Base-by-base conservation (phyloP, 2,329 filamentous ascomycete genomes). In the Mollisia scopiformis region DNA sequence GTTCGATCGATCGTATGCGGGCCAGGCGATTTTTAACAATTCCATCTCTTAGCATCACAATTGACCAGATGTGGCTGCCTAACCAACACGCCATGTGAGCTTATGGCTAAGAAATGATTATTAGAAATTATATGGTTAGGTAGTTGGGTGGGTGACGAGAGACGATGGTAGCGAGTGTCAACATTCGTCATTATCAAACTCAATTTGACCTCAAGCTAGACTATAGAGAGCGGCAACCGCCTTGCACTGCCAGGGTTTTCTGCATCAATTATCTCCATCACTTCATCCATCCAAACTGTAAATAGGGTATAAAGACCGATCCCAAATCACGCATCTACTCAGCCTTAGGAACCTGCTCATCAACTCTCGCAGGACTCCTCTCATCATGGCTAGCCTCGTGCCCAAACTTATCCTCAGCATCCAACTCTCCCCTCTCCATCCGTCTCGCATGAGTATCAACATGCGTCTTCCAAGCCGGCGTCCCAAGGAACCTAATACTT, bases 391-490 rank as follows among this genome's bases (percentile, higher is more conserved):
- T 41, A 4, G 4, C 28, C 2, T 56, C 19, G 19, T 56, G 54
- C 8, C 62, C 64, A 54, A 68, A 59, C 49, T 72, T 72, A 47
- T 71, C 69, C 58, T 71, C 69, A 0, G 53, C 39, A 66, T 72
- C 71, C 47, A 70, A 55, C 46, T 72, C 70, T 8, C 69, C 71
- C 13, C 66, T 62, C 64, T 73, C 71, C 5, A 69, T 8, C 6
- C 61, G 50, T 23, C 55, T 57, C 11, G 63, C 61, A 27, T 65
- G 59, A 7, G n/a, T 67, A 61, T 69, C 63, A 11, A 73, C 69
- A 43, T 55, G 41, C 7, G 70, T 72, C 59, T 68, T 73, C 70
- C 69, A 72, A 21, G 70, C 68, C 23, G 68, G 70, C 0, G 66
- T 71, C 8, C 71, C 71, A 19, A 71, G 8, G 35, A 62, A 69